phyloP scores from a whole-genome alignment of 768 basidiomycete genomes.

The Collybia sordida region DNA sequence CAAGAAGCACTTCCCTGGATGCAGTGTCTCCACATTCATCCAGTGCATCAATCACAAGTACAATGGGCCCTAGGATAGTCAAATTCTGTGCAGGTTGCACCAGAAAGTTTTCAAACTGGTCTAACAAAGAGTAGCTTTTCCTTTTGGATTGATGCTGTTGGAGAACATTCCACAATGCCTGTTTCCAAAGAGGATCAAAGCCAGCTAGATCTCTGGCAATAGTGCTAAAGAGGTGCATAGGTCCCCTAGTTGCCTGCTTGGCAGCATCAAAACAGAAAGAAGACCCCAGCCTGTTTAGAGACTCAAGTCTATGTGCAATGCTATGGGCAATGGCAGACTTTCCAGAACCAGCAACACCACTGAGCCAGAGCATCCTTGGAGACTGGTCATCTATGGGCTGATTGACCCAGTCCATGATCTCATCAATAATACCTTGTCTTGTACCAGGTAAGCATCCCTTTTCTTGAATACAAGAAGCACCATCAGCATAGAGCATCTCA shows the following conservation, averaged over 20 bases:
- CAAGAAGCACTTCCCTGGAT: constrained; percentile 18
- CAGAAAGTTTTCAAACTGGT: constrained; percentile 18
- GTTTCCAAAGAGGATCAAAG: constrained; percentile 5
- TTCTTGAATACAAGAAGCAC: not conserved
- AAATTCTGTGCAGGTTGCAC: constrained; percentile 3
- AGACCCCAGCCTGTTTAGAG: constrained; percentile 24
- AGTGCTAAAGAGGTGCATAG: constrained; percentile 26
- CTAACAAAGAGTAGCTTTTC: constrained; percentile 3
- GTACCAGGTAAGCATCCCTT: constrained; percentile 13
- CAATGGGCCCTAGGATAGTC: constrained; percentile 10
- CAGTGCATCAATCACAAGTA: constrained; percentile 35
- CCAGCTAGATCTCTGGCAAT: constrained; percentile 28
- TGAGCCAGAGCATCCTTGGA: constrained; percentile 23
- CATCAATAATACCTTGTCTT: constrained; percentile 18
- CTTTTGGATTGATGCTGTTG: constrained; percentile 7
- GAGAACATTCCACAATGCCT: constrained; percentile 1
- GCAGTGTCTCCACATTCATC: constrained; percentile 29
- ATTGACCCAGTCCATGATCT: constrained; percentile 22
- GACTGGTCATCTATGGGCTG: not conserved
- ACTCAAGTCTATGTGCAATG: constrained; percentile 20
- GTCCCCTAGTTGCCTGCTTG: constrained; percentile 13
- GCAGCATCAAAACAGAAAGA: constrained; percentile 30
- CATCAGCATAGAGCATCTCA: not conserved
- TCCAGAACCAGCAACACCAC: no score
- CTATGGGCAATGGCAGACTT: no score